Base-by-base conservation (phyloP, 306 rosid genomes). In the Dalbergia cultrata region DNA sequence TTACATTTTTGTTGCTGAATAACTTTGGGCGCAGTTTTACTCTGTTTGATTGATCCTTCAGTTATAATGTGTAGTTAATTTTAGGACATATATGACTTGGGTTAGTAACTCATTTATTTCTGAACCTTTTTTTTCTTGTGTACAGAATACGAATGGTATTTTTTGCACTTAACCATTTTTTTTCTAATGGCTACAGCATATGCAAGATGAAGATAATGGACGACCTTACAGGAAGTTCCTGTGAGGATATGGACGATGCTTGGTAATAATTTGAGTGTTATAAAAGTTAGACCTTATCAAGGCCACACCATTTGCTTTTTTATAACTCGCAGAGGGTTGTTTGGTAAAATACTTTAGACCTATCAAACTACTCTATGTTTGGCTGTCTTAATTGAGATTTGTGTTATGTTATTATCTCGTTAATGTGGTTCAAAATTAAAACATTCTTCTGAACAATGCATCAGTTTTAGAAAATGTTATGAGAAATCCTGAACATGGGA, bases 121-220 rank as follows among this genome's bases (percentile, higher is more conserved):
- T 50, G 0, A 62, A 16, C 53, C 21, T 3, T 17, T 41, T 65
- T 41, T 62, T 19, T 63, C 43, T 0, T 7, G 5, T 63, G 49
- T 56, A 59, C 60, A 13, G 4, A 13, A 17, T 17, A 16, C 16
- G 49, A 33, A 63, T 45, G 39, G 4, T 61, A 41, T 75, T 70
- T 6, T 52, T 70, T 56, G 13, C 14, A 43, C n/a, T 41, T 9
- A 39, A 47, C 44, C 67, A 22, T 7, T 43, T 3, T 8, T 47
- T 62, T 76, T 62, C 13, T 71, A 37, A 35, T 80, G 67, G 63
- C 82, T 76, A 62, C 93, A 92, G 97, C 96, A 92, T 77, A 92
- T 92, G 96, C 98, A 94, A 88, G 98, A 94, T 78, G 98, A 94
- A 78, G 98, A 94, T 82, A 89, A 89, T 34, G 97, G 97, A 70